Percentiles rank a stretch among this genome's conserved stretches.
Conservation (phyloP, 2,329 filamentous ascomycete genomes). For the Colletotrichum shisoi region DNA sequence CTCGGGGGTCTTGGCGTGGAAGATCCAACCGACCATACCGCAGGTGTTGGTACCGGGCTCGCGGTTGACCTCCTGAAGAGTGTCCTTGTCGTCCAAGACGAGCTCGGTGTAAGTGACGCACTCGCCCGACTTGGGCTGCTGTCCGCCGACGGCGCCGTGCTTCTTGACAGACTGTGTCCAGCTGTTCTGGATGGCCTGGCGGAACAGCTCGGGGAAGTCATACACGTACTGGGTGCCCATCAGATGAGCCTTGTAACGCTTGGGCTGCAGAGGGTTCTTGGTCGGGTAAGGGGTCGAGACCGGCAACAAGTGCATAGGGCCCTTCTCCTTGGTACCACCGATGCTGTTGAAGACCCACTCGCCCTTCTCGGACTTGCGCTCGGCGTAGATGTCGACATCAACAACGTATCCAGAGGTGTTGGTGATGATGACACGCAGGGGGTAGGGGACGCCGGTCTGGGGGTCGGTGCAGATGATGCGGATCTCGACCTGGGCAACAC, state of each 20-base stretch:
- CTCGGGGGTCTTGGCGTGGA: conserved; percentile 93
- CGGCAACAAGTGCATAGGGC: conserved; percentile 90
- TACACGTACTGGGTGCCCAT: conserved; percentile 99
- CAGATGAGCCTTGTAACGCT: conserved; percentile 98
- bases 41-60: conserved; percentile 95
- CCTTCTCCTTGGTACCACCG: conserved; percentile 92
- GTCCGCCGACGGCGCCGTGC: conserved; percentile 76
- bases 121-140: conserved; percentile 84
- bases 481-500: conserved; percentile 96
- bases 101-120: conserved; percentile 95
- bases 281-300: conserved; percentile 94
- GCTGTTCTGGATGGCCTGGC: conserved; percentile 95
- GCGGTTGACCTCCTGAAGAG: conserved; percentile 88
- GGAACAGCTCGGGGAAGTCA: conserved; percentile 99
- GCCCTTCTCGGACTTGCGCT: conserved; percentile 97
- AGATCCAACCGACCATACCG: conserved; percentile 98
- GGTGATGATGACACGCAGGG: conserved; percentile 93
- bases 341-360: conserved; percentile 99
- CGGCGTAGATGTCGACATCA: conserved; percentile 95
- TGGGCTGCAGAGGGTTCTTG: conserved; percentile 98
- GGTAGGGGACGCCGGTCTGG: conserved; percentile 81
- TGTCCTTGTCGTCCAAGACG: conserved; percentile 92
- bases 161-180: conserved; percentile 81
- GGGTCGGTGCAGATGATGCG: conserved; percentile 97
- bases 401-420: conserved; percentile 99